Percentiles rank a stretch among this genome's conserved stretches.
Conservation (phyloP, 1,139 yeast genomes). For the Arxiozyma heterogenica region DNA sequence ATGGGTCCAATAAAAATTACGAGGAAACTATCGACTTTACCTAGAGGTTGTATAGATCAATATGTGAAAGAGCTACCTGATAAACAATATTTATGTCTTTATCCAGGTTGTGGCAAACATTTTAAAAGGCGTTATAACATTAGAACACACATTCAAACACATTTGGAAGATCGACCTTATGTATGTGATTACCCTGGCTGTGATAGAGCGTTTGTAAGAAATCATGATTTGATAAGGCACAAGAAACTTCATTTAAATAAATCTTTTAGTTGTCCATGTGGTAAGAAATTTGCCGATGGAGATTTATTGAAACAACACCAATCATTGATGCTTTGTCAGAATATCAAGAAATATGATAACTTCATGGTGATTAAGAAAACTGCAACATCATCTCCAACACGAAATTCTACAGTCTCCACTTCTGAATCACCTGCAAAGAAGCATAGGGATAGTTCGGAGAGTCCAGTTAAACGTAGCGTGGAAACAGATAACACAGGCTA, state of each 20-base stretch:
- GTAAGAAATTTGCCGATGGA: constrained; percentile 79
- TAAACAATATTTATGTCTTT: constrained; percentile 62
- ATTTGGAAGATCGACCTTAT: constrained; percentile 85
- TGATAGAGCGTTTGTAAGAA: constrained; percentile 62
- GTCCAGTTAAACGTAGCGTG: constrained; percentile 1
- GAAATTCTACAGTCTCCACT: constrained; percentile 16
- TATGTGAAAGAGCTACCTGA: constrained; percentile 56
- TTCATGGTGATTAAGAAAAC: constrained; percentile 24
- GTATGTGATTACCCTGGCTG: constrained; percentile 57
- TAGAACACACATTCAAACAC: constrained; percentile 93
- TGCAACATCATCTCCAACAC: constrained; percentile 30
- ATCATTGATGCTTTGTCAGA: constrained; percentile 74
- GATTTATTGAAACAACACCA: constrained; percentile 84
- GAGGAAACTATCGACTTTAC: constrained; percentile 55
- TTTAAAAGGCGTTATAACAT: constrained; percentile 87
- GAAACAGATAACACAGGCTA: constrained; percentile 1
- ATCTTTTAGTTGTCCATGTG: constrained; percentile 74
- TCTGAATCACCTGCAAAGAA: constrained; percentile 21
- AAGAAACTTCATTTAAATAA: constrained; percentile 77
- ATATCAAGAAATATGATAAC: constrained; percentile 19
- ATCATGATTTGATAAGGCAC: constrained; percentile 88
- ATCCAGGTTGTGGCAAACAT: constrained; percentile 68
- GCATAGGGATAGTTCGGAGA: not conserved
- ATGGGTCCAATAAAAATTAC: constrained; percentile 27
- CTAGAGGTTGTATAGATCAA: constrained; percentile 81